A percentile compares a stretch with the other conserved stretches of the same genome.
These are phyloP conservation scores for Coprinopsis sp. DNA, from an alignment of 768 basidiomycete species.

Conservation along the genomic window DNA sequence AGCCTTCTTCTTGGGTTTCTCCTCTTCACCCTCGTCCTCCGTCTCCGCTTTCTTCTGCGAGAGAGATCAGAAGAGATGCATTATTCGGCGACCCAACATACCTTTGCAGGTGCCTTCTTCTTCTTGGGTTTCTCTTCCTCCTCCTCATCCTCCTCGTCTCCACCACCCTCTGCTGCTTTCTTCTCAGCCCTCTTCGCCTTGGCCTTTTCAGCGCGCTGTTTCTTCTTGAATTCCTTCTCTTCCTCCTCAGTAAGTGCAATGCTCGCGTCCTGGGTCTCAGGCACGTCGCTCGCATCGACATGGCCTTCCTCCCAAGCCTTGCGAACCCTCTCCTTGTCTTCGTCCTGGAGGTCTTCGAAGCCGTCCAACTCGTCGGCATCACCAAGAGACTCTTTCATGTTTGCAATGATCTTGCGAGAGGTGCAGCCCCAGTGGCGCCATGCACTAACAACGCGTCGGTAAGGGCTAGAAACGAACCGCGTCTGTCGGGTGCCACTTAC, in stretches of 20 bases:
- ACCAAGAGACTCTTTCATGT: conserved; percentile 60
- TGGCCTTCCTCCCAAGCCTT: conserved; percentile 74
- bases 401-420: conserved; percentile 62
- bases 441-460: conserved; percentile 34
- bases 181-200: conserved; percentile 25
- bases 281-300: conserved; percentile 82
- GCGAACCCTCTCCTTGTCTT: conserved; percentile 66
- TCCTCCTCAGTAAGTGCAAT: conserved; percentile 53
- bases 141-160: conserved; percentile 25
- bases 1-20: conserved; percentile 45
- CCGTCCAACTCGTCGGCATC: conserved; percentile 76
- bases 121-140: conserved; percentile 49
- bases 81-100: conserved; percentile 18
- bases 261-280: conserved; percentile 51
- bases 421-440: conserved; percentile 95
- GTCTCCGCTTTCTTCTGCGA: conserved; percentile 20
- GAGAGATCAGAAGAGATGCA: conserved; percentile 29
- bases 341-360: conserved; percentile 64
- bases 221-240: conserved; percentile 49
- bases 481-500: conserved; percentile 35
- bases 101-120: conserved; percentile 30
- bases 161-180: conserved; percentile 18
- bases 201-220: conserved; percentile 26
- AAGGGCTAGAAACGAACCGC: conserved; percentile 3
- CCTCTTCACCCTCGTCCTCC: conserved; percentile 32